Evolutionary conservation across 352 stramenopile species (phyloP), one percentile per base, ranked within the genome.

Genomic region (Phytophthora sansomeana): DNA sequence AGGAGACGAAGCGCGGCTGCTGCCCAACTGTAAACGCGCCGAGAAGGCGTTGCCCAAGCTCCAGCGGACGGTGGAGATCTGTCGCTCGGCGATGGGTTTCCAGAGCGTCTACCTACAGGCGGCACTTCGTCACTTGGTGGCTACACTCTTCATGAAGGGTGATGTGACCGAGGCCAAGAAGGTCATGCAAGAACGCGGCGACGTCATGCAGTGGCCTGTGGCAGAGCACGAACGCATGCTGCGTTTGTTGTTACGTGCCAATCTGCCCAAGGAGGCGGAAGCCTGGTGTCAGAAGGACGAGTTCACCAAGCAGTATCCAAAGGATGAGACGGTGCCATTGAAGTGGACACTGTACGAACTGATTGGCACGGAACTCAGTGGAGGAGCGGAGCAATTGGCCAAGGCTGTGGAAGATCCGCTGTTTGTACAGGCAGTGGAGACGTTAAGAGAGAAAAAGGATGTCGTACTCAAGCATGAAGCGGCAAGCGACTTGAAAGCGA

Each of bases 311-410:
- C 66, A 85, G 5, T 88, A 77, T 59, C 80, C 85, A 0, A 78
- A 81, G 44, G 85, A 93, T 62, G 81, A 74, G 42, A 86, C 70
- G 0, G 56, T 91, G 61, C 81, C 82, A 21, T 65, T 91, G 30
- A 91, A 91, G 69, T 91, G 80, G 80, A 78, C 69, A 44, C 61
- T 91, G 44, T 93, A 93, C 65, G 82, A 91, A 59, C 70, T 90
- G 8, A 81, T 93, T 39, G 73, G 73, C 42, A 79, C 64, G 38
- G 75, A 76, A 39, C 56, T 93, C n/a, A 70, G 67, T 38, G 62
- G 79, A 29, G 82, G 82, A 33, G 43, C 69, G 0, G 61, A 72
- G 30, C 35, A 74, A 24, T 46, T 92, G 42, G 72, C 73, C 6
- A 72, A 75, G 16, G 65, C 54, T 2, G 67, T 87, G 52, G 55